These are phyloP conservation scores for Babesia sp. DNA, from an alignment of 169 alveolate genomes.

Conservation along the genomic window DNA sequence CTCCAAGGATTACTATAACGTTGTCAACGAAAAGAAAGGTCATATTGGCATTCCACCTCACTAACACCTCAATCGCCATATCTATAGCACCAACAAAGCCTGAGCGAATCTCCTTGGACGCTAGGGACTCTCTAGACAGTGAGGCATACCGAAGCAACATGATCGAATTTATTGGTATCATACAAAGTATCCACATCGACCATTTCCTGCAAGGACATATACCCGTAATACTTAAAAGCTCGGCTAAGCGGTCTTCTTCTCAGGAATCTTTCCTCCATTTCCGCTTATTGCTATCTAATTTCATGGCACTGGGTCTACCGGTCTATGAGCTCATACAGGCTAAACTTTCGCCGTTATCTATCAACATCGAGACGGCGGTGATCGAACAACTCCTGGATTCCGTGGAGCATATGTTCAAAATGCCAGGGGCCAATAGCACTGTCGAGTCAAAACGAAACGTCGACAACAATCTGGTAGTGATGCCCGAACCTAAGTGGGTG, in stretches of 20 bases:
- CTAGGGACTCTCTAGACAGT: conserved; percentile 29
- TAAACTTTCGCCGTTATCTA: conserved; percentile 79
- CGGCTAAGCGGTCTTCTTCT: conserved; percentile 69
- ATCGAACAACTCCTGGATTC: conserved; percentile 84
- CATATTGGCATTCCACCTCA: conserved; percentile 72
- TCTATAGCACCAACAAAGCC: conserved; percentile 60
- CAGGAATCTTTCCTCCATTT: conserved; percentile 70
- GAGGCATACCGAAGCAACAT: conserved; percentile 24
- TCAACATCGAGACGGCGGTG: conserved; percentile 85
- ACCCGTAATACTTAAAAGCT: conserved; percentile 85
- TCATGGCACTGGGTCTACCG: conserved; percentile 60
- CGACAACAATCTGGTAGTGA: conserved; percentile 58
- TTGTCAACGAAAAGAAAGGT: conserved; percentile 72
- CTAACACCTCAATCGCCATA: conserved; percentile 51
- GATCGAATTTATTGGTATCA: conserved; percentile 58
- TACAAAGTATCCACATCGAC: conserved; percentile 81
- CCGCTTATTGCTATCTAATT: conserved; percentile 28
- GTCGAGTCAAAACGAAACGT: neutral
- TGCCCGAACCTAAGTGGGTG: conserved; percentile 81
- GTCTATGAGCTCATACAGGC: conserved; percentile 77
- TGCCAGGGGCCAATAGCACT: conserved; percentile 32
- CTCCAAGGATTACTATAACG: conserved; percentile 75
- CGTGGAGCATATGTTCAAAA: conserved; percentile 76
- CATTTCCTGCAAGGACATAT: conserved; percentile 87
- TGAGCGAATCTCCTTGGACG: conserved; percentile 12